Conservation (phyloP, 2,329 filamentous ascomycete species). For the Phialocephala subalpina region DNA sequence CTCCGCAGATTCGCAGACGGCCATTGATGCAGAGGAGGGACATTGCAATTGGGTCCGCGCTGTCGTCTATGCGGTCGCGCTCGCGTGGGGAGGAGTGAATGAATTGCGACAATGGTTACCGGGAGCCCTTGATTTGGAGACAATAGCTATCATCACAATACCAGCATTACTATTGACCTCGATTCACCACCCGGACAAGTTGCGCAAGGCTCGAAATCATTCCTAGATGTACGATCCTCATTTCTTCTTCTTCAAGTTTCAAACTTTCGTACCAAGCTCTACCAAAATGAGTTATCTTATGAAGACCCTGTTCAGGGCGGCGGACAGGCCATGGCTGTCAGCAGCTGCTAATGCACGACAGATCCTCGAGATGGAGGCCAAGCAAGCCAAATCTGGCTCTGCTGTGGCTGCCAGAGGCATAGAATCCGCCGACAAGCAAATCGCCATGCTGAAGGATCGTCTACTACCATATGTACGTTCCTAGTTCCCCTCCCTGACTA, state of each 20-base stretch:
- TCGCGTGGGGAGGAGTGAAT: constrained; percentile 11
- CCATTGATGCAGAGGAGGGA: constrained; percentile 10
- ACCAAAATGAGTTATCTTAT: neutral
- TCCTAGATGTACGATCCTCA: neutral
- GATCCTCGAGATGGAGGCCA: constrained; percentile 18
- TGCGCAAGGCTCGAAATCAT: neutral
- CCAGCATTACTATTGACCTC: neutral
- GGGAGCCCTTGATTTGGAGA: constrained; percentile 10
- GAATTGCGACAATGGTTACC: constrained; percentile 13
- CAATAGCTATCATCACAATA: constrained; percentile 10
- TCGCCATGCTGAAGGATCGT: constrained; percentile 33
- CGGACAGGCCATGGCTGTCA: neutral
- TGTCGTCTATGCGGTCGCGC: neutral
- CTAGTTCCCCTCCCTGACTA: constrained; percentile 9
- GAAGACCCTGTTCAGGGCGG: neutral
- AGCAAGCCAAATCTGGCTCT: constrained; percentile 12
- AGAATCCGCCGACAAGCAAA: constrained; percentile 35
- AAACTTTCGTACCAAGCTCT: neutral
- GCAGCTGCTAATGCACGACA: neutral
- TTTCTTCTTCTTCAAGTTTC: neutral
- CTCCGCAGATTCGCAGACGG: neutral
- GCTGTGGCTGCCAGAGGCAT: constrained; percentile 26
- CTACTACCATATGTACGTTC: constrained; percentile 38
- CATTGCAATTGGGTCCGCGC: neutral
- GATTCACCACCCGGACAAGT: neutral